These are phyloP conservation scores for Eucalyptus shirleyi DNA, from an alignment of 345 rosid species.

Conservation along the genomic window DNA sequence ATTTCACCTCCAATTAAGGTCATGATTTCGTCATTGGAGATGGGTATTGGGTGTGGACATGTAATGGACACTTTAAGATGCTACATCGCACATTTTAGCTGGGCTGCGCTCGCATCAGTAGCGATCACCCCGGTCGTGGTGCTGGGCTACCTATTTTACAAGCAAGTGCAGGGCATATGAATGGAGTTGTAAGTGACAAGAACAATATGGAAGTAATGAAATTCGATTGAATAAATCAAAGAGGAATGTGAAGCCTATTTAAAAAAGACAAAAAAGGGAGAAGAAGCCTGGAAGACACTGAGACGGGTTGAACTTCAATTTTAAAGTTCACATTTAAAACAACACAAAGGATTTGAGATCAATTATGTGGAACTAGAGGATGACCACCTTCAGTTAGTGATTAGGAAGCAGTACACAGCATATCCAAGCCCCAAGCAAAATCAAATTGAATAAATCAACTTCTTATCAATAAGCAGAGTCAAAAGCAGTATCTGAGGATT, in stretches of 20 bases:
- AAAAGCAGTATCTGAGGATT: neutral
- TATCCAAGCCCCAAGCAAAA: too few species aligned
- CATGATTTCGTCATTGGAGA: too few species aligned
- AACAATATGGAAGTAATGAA: neutral
- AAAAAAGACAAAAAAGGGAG: neutral
- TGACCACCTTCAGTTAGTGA: neutral
- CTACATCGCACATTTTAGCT: too few species aligned
- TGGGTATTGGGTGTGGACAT: too few species aligned
- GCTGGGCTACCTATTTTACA: conserved; percentile 17
- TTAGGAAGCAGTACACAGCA: too few species aligned
- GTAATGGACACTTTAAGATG: too few species aligned
- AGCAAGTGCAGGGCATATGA: neutral
- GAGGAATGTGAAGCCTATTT: neutral
- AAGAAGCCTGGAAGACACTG: neutral
- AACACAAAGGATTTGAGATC: neutral
- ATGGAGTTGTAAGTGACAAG: neutral
- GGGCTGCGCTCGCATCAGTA: too few species aligned
- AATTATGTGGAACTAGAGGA: neutral
- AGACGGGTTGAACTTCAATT: neutral
- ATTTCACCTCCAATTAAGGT: too few species aligned
- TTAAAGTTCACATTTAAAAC: neutral
- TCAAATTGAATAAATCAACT: too few species aligned
- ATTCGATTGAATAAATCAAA: neutral
- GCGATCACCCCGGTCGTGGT: conserved; percentile 8
- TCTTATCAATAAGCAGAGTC: too few species aligned